phyloP scores from a whole-genome alignment of 2,329 filamentous ascomycete genomes.

The Lasiodiplodia sp. region DNA sequence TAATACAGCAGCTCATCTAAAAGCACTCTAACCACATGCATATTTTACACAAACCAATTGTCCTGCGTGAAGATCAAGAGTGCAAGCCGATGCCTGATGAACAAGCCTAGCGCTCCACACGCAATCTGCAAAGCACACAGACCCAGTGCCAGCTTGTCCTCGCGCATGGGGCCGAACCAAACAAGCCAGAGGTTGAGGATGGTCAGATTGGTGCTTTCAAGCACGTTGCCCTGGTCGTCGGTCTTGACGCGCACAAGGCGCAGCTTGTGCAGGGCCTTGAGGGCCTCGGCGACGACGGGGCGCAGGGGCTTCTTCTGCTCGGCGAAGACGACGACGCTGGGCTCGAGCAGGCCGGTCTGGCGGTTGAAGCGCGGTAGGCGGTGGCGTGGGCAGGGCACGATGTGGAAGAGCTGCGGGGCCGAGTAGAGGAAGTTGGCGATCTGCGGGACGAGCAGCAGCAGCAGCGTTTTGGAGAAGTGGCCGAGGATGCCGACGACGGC shows the following conservation, averaged over 20 bases:
- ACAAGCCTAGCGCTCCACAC: conserved; percentile 81
- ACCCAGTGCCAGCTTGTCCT: conserved; percentile 82
- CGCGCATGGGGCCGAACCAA: conserved; percentile 89
- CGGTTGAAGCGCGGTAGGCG: conserved; percentile 89
- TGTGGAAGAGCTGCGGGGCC: conserved; percentile 84
- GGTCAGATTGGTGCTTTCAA: conserved; percentile 88
- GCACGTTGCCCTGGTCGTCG: conserved; percentile 73
- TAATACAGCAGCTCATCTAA: neutral
- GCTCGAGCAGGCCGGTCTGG: conserved; percentile 82
- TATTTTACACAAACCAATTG: conserved; percentile 59
- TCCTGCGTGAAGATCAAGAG: conserved; percentile 89
- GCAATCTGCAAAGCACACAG: conserved; percentile 79
- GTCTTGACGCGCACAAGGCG: conserved; percentile 72
- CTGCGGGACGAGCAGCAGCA: conserved; percentile 90
- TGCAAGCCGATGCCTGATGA: conserved; percentile 85
- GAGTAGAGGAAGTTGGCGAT: conserved; percentile 98
- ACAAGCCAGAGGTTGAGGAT: conserved; percentile 96
- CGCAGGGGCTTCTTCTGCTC: conserved; percentile 68
- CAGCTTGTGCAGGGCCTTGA: conserved; percentile 74
- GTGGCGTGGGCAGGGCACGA: conserved; percentile 93
- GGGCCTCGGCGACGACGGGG: conserved; percentile 64
- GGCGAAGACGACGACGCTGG: conserved; percentile 76
- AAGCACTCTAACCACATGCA: neutral
- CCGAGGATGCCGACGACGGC: conserved; percentile 95
- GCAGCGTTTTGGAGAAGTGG: conserved; percentile 96